Conservation (phyloP, 2,329 filamentous ascomycete species). For the Emmonsiellopsis sp. region DNA sequence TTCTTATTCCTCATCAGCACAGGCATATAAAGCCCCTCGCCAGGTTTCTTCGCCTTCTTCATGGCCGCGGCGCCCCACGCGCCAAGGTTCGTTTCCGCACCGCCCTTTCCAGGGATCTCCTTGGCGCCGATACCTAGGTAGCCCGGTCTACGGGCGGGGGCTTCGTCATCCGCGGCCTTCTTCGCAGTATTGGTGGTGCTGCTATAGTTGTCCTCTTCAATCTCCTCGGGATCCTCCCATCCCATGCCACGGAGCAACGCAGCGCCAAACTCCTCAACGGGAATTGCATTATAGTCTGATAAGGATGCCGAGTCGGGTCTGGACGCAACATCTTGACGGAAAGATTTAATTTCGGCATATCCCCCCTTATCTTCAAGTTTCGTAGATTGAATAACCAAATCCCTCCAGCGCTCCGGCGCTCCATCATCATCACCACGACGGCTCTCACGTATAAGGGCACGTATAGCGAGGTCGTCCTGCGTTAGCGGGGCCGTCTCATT, state of each 20-base stretch:
- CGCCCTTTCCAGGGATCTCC: conserved; percentile 50
- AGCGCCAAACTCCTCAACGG: conserved; percentile 89
- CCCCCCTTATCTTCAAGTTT: conserved; percentile 17
- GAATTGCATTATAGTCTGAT: conserved; percentile 78
- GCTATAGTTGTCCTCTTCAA: conserved; percentile 47
- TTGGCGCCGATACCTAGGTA: conserved; percentile 85
- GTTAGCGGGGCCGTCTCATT: conserved; percentile 34
- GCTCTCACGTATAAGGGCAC: conserved; percentile 54
- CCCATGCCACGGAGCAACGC: conserved; percentile 89
- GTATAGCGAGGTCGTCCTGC: conserved; percentile 56
- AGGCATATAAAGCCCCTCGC: conserved; percentile 50
- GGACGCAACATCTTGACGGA: conserved; percentile 58
- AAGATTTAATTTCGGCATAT: conserved; percentile 48
- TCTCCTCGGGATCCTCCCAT: conserved; percentile 65
- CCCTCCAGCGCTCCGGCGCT: conserved; percentile 24
- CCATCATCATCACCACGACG: conserved; percentile 30
- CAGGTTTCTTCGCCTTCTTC: conserved; percentile 41
- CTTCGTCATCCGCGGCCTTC: conserved; percentile 56
- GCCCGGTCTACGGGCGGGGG: conserved; percentile 53
- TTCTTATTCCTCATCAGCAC: conserved; percentile 52
- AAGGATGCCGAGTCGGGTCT: conserved; percentile 69
- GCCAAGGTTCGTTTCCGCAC: conserved; percentile 60
- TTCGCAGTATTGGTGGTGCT: conserved; percentile 24
- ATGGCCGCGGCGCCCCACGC: conserved; percentile 63
- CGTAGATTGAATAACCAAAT: conserved; percentile 45